Conservation (phyloP, 2,329 filamentous ascomycete species). For the Stemphylium vesicarium region DNA sequence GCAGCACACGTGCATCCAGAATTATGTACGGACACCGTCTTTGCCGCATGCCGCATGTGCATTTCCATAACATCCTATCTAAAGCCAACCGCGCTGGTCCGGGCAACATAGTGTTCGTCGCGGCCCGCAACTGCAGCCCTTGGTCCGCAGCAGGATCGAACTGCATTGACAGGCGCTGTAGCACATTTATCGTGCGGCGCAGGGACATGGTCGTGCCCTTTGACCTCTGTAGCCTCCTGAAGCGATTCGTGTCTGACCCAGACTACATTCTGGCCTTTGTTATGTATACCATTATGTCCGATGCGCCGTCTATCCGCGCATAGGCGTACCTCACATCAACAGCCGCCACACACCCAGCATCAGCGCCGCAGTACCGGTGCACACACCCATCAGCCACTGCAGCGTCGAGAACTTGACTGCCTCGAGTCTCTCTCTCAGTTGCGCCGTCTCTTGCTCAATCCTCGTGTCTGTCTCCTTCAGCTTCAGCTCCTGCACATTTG, state of each 20-base stretch:
- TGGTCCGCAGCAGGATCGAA: constrained; percentile 14
- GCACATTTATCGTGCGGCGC: constrained; percentile 25
- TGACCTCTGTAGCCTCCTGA: background rate
- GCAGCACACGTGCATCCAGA: constrained; percentile 13
- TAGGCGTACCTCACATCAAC: constrained; percentile 59
- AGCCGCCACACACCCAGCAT: constrained; percentile 72
- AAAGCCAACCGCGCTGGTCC: constrained; percentile 1
- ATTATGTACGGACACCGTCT: constrained; percentile 14
- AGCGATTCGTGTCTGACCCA: constrained; percentile 1
- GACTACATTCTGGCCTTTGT: background rate
- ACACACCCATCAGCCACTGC: constrained; percentile 92
- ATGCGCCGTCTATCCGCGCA: no score
- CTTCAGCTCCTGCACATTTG: constrained; percentile 94
- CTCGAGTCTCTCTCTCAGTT: constrained; percentile 88
- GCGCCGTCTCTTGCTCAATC: constrained; percentile 94
- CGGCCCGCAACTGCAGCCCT: constrained; percentile 22
- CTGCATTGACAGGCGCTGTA: constrained; percentile 28
- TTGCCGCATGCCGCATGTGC: constrained; percentile 8
- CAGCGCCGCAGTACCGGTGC: constrained; percentile 69
- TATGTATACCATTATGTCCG: background rate
- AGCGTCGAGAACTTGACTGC: constrained; percentile 97
- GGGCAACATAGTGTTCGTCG: constrained; percentile 11
- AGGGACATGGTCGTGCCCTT: constrained; percentile 10
- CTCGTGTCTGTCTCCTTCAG: constrained; percentile 98
- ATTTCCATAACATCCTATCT: constrained; percentile 17